Evolutionary conservation across 305 asterid species (phyloP).

Genomic region (Vinca major): DNA sequence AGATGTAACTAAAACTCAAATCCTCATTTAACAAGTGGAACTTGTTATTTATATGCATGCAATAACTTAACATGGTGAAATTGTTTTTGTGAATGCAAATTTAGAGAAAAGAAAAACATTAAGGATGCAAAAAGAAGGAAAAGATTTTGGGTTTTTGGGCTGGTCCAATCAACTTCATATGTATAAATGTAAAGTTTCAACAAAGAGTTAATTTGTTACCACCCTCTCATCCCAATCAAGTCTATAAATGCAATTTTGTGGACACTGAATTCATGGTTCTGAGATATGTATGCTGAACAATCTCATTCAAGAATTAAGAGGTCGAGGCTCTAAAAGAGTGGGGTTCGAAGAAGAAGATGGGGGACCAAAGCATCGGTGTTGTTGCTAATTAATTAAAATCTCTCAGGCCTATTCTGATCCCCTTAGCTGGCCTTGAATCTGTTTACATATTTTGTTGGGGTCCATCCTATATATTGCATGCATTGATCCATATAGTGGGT

Average conservation of each 20-base stretch:
- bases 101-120: no score
- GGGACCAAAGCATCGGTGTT: constrained; percentile 25
- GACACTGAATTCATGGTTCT: constrained; percentile 28
- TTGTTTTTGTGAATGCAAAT: no score
- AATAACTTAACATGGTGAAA: no score
- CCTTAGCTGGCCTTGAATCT: constrained; percentile 22
- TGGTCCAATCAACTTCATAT: background rate
- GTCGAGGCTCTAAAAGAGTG: constrained; percentile 5
- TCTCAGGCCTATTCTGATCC: constrained; percentile 23
- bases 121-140: background rate
- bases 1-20: no score
- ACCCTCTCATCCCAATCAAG: background rate
- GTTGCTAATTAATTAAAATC: constrained; percentile 21
- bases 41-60: no score
- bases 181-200: background rate
- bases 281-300: constrained; percentile 18
- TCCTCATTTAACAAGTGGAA: no score
- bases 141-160: background rate
- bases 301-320: constrained; percentile 22
- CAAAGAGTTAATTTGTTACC: background rate
- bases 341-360: constrained; percentile 2
- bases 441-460: constrained; percentile 19
- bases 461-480: constrained; percentile 9
- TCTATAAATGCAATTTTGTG: constrained; percentile 11
- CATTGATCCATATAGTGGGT: no score